A percentile compares a stretch with the other conserved stretches of the same genome.
Conservation (phyloP, 495 filamentous ascomycete genomes). For the Lichenothelia convexa region DNA sequence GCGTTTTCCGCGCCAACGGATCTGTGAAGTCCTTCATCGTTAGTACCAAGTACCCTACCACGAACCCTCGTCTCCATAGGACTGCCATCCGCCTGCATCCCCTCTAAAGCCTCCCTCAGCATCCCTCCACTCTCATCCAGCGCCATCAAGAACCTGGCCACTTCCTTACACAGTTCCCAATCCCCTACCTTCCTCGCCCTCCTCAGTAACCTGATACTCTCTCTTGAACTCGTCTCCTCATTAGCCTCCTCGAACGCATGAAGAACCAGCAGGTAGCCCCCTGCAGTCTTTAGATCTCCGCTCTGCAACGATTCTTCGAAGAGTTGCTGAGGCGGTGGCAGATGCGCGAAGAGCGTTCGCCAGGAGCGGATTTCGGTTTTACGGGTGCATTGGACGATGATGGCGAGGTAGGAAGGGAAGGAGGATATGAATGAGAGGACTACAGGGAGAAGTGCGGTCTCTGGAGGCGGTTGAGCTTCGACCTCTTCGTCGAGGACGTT, state of each 20-base stretch:
- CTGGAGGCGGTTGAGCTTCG: slow-evolving; percentile 37
- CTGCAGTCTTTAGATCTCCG: slow-evolving; percentile 82
- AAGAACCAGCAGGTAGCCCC: slow-evolving; percentile 86
- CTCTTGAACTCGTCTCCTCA: slow-evolving; percentile 44
- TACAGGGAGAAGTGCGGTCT: slow-evolving; percentile 60
- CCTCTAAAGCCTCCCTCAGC: slow-evolving; percentile 55
- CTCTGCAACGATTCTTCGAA: slow-evolving; percentile 80
- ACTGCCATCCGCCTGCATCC: slow-evolving; percentile 40
- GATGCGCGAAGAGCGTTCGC: slow-evolving; percentile 77
- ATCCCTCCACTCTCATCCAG: slow-evolving; percentile 76
- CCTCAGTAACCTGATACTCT: slow-evolving; percentile 66
- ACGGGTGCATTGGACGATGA: slow-evolving; percentile 90
- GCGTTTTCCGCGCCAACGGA: not conserved
- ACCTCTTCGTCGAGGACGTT: slow-evolving; percentile 90
- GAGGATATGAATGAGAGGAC: slow-evolving; percentile 80
- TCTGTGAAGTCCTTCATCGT: not conserved
- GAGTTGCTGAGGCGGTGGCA: slow-evolving; percentile 73
- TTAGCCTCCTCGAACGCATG: slow-evolving; percentile 81
- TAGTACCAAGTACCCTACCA: not conserved
- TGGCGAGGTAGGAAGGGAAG: slow-evolving; percentile 79
- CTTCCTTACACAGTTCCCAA: slow-evolving; percentile 93
- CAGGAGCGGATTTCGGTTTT: slow-evolving; percentile 94
- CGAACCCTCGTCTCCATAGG: slow-evolving; percentile 16
- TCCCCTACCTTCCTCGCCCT: slow-evolving; percentile 68
- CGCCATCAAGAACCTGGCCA: slow-evolving; percentile 82